Evolutionary conservation across 495 filamentous ascomycete genomes (phyloP), one percentile per base, ranked within the genome.

Genomic region (Darksidea phi): DNA sequence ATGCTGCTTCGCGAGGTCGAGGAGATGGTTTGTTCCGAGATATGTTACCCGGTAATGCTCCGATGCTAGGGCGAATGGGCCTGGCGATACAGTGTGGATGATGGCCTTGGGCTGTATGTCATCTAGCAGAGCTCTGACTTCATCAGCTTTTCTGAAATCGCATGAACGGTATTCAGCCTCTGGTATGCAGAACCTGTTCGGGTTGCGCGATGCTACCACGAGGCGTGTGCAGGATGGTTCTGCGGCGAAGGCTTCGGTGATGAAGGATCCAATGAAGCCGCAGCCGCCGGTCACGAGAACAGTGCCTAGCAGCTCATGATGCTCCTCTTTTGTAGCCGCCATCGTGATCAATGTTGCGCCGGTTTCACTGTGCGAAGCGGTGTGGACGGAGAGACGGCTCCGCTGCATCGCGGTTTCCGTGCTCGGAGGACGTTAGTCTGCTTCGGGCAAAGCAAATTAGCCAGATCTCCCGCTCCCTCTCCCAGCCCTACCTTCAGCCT

Each of bases 221-320:
- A 57, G 18, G 1, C 7, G 13, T 15, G 20, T 10, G 21, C 56
- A 52, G 20, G n/a, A 23, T 26, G 46, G n/a, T 12, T 48, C 34
- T 1, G 56, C 46, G 10, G 37, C 46, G 34, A 59, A 52, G 32
- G 48, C 48, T 17, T 52, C 36, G 12, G 49, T 43, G 34, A 60
- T 37, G 20, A 34, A 38, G 5, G 57, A 43, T 3, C 57, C 57
- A 24, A 52, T 24, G 38, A 43, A 60, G 17, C 48, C 48, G 26
- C 48, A 28, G 24, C 48, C 48, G 7, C 57, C 57, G 11, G 57
- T 60, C 7, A 60, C 48, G 8, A 60, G 57, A 13, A 60, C 48
- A 11, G 55, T 59, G 4, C 46, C 55, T 4, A 59, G 23, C 4
- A 43, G 15, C 15, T 38, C 36, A 20, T 20, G 41, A 15, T 43